Percentiles rank a stretch among this genome's conserved stretches.
Evolutionary conservation across 2,329 filamentous ascomycete genomes (phyloP).

Genomic region (Arachnomyces sp.): DNA sequence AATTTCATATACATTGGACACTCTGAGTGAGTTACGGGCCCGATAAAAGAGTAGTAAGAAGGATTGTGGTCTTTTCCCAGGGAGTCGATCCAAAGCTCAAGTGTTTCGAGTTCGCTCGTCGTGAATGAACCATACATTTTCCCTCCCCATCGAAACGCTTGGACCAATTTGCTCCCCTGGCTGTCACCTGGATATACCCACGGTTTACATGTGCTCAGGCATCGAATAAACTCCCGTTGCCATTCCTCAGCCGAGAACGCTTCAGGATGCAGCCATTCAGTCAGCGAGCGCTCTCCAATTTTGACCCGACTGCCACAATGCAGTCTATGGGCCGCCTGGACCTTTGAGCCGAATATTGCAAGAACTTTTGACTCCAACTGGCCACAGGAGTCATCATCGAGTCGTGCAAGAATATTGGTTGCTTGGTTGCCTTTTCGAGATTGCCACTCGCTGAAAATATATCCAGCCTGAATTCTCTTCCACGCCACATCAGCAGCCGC

Average conservation of each 20-base stretch:
- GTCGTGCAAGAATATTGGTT: constrained; percentile 7
- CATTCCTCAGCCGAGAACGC: constrained; percentile 22
- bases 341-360: constrained; percentile 33
- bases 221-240: constrained; percentile 31
- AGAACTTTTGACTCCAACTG: constrained; percentile 18
- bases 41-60: constrained; percentile 1
- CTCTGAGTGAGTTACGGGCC: constrained; percentile 19
- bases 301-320: constrained; percentile 33
- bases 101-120: constrained; percentile 30
- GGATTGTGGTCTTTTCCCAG: constrained; percentile 16
- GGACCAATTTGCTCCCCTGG: constrained; percentile 34
- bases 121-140: constrained; percentile 47
- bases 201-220: constrained; percentile 27
- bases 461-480: constrained; percentile 39
- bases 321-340: constrained; percentile 31
- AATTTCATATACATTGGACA: constrained; percentile 4
- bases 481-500: constrained; percentile 27
- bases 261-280: constrained; percentile 36
- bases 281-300: constrained; percentile 32
- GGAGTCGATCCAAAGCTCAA: constrained; percentile 36
- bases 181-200: constrained; percentile 39
- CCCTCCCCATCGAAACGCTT: constrained; percentile 40
- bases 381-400: constrained; percentile 4
- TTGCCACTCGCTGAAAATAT: constrained; percentile 27
- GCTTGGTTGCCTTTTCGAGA: constrained; percentile 2